Percentiles rank a stretch among this genome's conserved stretches.
phyloP scores from a whole-genome alignment of 2,329 filamentous ascomycete genomes.

The Aaosphaeria pasadenensis region DNA sequence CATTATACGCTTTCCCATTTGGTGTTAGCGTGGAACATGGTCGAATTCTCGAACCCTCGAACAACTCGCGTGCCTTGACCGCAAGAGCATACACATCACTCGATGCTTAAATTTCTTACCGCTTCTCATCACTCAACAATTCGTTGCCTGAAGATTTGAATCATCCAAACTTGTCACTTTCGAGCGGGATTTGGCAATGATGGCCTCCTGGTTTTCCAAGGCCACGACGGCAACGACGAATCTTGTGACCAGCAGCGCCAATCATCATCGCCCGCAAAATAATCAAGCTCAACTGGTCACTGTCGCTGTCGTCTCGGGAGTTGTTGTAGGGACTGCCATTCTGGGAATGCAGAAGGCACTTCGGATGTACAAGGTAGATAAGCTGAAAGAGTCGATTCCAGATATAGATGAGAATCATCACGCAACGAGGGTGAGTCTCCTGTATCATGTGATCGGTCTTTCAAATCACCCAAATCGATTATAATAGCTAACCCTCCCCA shows the following conservation, averaged over 20 bases:
- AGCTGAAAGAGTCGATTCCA: constrained; percentile 62
- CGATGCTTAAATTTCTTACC: constrained; percentile 10
- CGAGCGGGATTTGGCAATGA: constrained; percentile 8
- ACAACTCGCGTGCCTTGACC: no score
- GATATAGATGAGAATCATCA: constrained; percentile 50
- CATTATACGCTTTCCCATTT: not conserved
- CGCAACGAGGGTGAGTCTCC: constrained; percentile 47
- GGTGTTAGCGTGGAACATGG: no score
- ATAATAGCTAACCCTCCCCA: constrained; percentile 20
- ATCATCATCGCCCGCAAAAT: constrained; percentile 19
- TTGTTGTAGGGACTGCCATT: constrained; percentile 51
- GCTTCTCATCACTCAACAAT: no score
- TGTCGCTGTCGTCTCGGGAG: constrained; percentile 60
- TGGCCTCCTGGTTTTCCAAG: constrained; percentile 47
- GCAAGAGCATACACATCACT: not conserved
- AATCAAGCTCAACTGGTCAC: constrained; percentile 62
- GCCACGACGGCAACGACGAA: constrained; percentile 19
- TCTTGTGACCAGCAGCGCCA: no score
- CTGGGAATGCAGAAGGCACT: constrained; percentile 56
- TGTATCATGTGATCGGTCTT: not conserved
- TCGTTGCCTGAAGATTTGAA: no score
- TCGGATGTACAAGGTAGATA: constrained; percentile 53
- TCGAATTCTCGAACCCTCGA: no score
- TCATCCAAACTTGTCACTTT: no score
- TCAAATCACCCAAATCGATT: no score